phyloP scores from a whole-genome alignment of 1,284 basidiomycete species.

The Agaricales sp. region DNA sequence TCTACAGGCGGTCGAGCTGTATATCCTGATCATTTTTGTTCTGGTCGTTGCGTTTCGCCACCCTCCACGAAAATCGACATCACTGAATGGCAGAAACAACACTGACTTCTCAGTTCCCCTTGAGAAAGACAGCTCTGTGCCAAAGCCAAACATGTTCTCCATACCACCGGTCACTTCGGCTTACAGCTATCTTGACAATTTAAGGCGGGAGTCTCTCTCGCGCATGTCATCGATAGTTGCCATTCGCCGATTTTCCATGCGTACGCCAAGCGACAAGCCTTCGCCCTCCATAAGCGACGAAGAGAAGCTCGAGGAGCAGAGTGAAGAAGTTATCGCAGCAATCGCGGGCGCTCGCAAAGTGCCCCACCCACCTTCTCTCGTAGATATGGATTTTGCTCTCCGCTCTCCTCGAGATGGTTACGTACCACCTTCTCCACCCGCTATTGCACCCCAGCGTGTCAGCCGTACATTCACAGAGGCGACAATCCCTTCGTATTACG shows the following conservation, averaged over 20 bases:
- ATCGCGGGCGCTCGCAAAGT: background rate
- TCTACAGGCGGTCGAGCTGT: conserved; percentile 57
- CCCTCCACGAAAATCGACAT: conserved; percentile 1
- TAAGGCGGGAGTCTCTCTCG: conserved; percentile 10
- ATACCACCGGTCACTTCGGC: too few relatives aligned
- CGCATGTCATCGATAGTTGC: conserved; percentile 25
- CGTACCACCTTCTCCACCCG: background rate
- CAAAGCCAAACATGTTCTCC: background rate
- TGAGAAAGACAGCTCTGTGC: background rate
- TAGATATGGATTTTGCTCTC: background rate
- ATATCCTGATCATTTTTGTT: conserved; percentile 46
- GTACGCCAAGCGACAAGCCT: conserved; percentile 15
- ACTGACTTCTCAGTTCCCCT: background rate
- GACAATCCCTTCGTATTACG: conserved; percentile 6
- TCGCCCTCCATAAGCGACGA: background rate
- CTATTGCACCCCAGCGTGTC: background rate
- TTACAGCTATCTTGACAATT: background rate
- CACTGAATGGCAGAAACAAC: background rate
- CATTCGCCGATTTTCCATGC: conserved; percentile 14
- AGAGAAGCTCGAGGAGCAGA: background rate
- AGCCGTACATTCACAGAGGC: background rate
- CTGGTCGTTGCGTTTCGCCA: conserved; percentile 36
- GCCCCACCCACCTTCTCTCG: background rate
- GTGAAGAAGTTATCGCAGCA: background rate
- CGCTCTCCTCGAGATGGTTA: background rate